Base-by-base conservation (phyloP, 2,329 filamentous ascomycete species). In the Calonectria fujianensis region DNA sequence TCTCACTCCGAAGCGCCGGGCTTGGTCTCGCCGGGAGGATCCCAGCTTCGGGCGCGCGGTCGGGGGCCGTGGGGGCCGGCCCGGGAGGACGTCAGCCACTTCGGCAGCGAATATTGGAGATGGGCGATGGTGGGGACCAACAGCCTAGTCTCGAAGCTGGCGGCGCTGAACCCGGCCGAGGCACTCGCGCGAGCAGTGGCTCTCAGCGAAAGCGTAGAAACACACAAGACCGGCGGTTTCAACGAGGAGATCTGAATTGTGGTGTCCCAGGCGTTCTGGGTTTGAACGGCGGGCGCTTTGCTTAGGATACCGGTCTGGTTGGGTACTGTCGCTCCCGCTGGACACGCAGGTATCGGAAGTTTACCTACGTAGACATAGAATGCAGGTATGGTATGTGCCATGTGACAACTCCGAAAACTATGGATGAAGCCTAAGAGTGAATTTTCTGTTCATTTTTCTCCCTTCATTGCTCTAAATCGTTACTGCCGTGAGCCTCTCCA, bases 221-320 rank as follows among this genome's bases (percentile, higher is more conserved):
- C 86, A 85, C 91, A 32, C 31, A 32, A 90, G 90, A 5, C 70
- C 51, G 4, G 78, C 82, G 0, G 86, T 87, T 78, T 87, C 85
- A 0, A 0, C 88, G 5, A 45, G 39, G 39, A 45, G 4, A 45
- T 4, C 4, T 45, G 4, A 9, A 4, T 45, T 8, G 39, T 20
- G 39, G 39, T 45, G 39, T 20, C 16, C 39, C 7, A 1, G 16
- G 4, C 39, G 39, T 20, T 45, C 39, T 45, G 4, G 39, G 8
- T 8, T n/a, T n/a, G n/a, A n/a, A n/a, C n/a, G 39, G 18, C 18
- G 39, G 39, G 39, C 16, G 20, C 39, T 20, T 81, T 79, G 52
- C 70, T 72, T 0, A 89, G 89, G 10, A 83, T 77, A 0, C 87
- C 89, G 1, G 86, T 86, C 90, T 90, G 93, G 73, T 88, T 85